Evolutionary conservation across 176 grass and related monocot genomes (phyloP), one percentile per base, ranked within the genome.

Genomic region (Echinochloa phyllopogon): DNA sequence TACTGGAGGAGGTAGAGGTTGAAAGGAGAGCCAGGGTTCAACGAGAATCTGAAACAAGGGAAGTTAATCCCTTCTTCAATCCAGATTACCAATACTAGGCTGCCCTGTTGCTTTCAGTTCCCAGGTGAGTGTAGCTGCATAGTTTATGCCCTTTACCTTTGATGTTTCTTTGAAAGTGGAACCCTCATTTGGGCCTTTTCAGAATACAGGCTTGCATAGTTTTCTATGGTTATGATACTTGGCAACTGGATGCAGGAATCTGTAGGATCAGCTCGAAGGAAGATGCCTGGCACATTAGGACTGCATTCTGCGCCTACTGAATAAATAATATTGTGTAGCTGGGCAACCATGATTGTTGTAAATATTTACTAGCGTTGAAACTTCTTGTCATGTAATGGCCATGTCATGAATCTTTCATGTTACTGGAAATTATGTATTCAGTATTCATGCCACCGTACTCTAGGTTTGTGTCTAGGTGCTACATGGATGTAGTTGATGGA

Each of bases 1-100:
- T 99, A 75, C 78, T 99, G 57, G 97, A 99, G 83, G 97, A 96
- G 90, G 97, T 99, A 50, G 94, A 99, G 69, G 88, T 86, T 21
- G 87, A 99, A 89, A 92, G 82, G 78, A 92, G 87, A 61, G 80
- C 85, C 13, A 87, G 77, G 63, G 82, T 92, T 49, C 84, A 92
- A 82, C 84, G 60, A 88, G 94, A 94, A 64, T 75, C 85, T 29
- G 86, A 91, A 82, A 42, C 90, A 6, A 91, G 87, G 78, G 88
- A 86, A 45, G 87, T 89, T 65, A 94, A 85, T 84, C 80, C 88
- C n/a, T 78, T 94, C 79, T 94, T 96, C 85, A 69, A 85, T 78
- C 86, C 67, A 52, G 62, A 84, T 84, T 87, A 88, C 72, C 57
- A 82, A 65, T 88, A 85, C 66, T 92, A 55, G 68, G 65, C 21